Evolutionary conservation across 2,329 filamentous ascomycete genomes (phyloP).

Genomic region (Talaromyces amestolkiae): DNA sequence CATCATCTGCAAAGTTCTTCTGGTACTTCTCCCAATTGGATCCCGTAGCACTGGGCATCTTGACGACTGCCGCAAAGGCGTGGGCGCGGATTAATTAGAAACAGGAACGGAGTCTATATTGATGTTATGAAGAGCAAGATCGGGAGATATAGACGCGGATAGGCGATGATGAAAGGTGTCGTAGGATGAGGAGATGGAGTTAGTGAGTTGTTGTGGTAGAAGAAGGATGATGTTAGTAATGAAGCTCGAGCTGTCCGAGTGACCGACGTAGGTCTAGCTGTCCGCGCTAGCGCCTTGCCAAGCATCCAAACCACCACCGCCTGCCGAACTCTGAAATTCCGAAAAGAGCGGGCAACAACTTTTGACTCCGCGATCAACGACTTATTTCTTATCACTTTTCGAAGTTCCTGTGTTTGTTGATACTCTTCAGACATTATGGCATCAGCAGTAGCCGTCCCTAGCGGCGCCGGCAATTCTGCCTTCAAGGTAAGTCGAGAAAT

Average conservation of each 20-base stretch:
- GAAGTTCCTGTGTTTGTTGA: slow-evolving; percentile 25
- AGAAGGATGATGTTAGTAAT: slow-evolving; percentile 26
- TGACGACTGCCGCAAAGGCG: slow-evolving; percentile 35
- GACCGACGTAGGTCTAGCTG: slow-evolving; percentile 32
- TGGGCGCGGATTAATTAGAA: slow-evolving; percentile 1
- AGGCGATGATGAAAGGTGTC: not conserved
- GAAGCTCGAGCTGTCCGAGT: slow-evolving; percentile 28
- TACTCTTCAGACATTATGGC: slow-evolving; percentile 48
- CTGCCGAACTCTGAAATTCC: slow-evolving; percentile 40
- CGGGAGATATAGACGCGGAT: not conserved
- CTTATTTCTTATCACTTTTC: slow-evolving; percentile 22
- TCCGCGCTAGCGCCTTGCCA: slow-evolving; percentile 40
- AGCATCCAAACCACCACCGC: slow-evolving; percentile 36
- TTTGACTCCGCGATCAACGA: not conserved
- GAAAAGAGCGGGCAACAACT: slow-evolving; percentile 20
- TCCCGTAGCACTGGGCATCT: slow-evolving; percentile 90
- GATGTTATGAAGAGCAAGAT: not conserved
- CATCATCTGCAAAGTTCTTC: slow-evolving; percentile 95
- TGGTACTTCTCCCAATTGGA: slow-evolving; percentile 97
- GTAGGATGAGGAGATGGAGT: not conserved
- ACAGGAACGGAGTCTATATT: not conserved
- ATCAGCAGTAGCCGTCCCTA: slow-evolving; percentile 45
- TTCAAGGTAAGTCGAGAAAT: slow-evolving; percentile 57
- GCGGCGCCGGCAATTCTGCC: slow-evolving; percentile 59
- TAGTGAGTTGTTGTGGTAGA: slow-evolving; percentile 6